These are phyloP conservation scores for Rhipidocladum racemiflorum DNA, from an alignment of 176 grass and related monocot species.

Conservation along the genomic window DNA sequence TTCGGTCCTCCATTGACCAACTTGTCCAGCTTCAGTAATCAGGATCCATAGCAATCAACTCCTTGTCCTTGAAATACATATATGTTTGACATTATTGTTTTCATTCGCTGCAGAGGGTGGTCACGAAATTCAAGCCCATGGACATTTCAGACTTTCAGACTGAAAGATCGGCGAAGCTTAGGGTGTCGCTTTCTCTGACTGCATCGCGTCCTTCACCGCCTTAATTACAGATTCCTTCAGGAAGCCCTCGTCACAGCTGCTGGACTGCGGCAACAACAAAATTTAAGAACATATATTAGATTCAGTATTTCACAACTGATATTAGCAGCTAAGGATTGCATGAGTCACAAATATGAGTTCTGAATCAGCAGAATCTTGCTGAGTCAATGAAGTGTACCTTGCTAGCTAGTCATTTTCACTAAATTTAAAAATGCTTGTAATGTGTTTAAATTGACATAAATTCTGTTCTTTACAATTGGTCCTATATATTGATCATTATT, in stretches of 20 bases:
- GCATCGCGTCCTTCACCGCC: neutral
- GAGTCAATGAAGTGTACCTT: neutral
- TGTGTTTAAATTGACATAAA: neutral
- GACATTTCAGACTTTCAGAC: constrained; percentile 3
- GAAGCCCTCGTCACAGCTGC: neutral
- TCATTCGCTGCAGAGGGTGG: neutral
- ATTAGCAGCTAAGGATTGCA: neutral
- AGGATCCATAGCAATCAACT: neutral
- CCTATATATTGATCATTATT: neutral
- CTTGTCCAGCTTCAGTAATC: neutral
- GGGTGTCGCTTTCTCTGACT: neutral
- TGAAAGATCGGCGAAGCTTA: neutral
- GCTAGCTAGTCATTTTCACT: neutral
- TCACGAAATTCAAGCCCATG: neutral
- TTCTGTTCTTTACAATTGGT: neutral
- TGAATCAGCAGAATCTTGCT: neutral
- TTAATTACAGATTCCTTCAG: constrained; percentile 9
- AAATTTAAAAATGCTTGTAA: neutral
- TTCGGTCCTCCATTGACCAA: neutral
- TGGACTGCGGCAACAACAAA: neutral
- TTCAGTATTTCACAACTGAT: neutral
- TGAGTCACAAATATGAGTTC: neutral
- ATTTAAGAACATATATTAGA: neutral
- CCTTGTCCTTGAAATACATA: neutral
- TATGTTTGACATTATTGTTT: neutral